Percentiles rank a stretch among this genome's conserved stretches.
These are phyloP conservation scores for Tolypocladium album DNA, from an alignment of 2,329 filamentous ascomycete genomes.

Conservation along the genomic window DNA sequence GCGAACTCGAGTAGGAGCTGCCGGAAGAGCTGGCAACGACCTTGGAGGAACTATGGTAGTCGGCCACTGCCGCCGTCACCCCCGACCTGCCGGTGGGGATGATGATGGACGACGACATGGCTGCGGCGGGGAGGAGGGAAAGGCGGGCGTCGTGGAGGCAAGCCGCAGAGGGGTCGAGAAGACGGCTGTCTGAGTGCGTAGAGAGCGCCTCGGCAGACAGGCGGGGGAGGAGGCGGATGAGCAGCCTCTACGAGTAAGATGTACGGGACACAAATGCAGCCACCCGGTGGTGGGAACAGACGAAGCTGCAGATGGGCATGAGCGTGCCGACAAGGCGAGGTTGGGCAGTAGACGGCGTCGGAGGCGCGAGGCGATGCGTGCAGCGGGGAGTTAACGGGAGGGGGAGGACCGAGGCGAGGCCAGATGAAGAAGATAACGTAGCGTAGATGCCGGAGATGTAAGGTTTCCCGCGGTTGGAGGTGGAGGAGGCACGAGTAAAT, in stretches of 20 bases:
- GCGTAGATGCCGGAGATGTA: background rate
- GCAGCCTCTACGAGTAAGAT: background rate
- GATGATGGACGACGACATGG: constrained; percentile 58
- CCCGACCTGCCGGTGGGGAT: constrained; percentile 43
- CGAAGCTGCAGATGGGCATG: background rate
- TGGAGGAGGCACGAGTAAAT: background rate
- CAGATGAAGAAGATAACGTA: background rate
- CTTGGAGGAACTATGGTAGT: constrained; percentile 30
- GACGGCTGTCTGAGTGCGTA: background rate
- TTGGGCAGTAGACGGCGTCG: background rate
- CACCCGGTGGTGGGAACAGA: background rate
- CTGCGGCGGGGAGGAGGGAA: constrained; percentile 8
- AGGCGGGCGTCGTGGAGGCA: background rate
- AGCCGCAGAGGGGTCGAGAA: background rate
- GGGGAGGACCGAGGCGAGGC: background rate
- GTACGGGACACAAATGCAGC: background rate
- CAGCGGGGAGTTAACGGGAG: background rate
- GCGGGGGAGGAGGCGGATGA: background rate
- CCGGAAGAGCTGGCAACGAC: constrained; percentile 33
- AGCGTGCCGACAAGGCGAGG: background rate
- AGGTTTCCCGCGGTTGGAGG: background rate
- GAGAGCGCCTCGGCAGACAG: background rate
- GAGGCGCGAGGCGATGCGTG: background rate
- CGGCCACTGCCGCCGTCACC: constrained; percentile 18
- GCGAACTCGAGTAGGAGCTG: constrained; percentile 28